phyloP scores from a whole-genome alignment of 2,329 filamentous ascomycete genomes.

The Monosporascus sp. region DNA sequence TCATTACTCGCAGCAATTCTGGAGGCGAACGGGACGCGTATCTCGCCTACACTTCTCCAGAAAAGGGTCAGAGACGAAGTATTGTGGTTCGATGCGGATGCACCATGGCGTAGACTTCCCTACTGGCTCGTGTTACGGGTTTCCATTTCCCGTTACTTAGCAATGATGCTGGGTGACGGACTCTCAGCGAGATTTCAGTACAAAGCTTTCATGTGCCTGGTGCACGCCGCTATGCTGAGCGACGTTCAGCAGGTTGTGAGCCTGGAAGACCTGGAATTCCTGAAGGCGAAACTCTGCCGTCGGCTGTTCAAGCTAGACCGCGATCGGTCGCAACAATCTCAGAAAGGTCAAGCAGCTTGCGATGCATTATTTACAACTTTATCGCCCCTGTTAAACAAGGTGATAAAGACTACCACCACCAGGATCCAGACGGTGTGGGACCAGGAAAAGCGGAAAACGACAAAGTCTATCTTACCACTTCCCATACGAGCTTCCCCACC shows the following conservation, averaged over 20 bases:
- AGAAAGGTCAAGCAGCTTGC: constrained; percentile 12
- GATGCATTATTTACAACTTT: constrained; percentile 23
- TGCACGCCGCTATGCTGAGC: constrained; percentile 40
- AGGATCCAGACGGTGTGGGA: constrained; percentile 31
- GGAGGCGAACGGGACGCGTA: constrained; percentile 42
- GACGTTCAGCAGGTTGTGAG: constrained; percentile 26
- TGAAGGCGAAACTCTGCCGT: constrained; percentile 50
- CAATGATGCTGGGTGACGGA: constrained; percentile 26
- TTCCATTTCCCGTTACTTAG: constrained; percentile 45
- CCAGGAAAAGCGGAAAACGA: constrained; percentile 28
- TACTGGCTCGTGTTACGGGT: constrained; percentile 59
- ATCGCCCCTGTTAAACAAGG: constrained; percentile 18
- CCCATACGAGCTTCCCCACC: constrained; percentile 26
- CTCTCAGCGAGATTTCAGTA: constrained; percentile 42
- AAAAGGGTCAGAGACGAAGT: constrained; percentile 61
- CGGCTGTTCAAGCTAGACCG: constrained; percentile 52
- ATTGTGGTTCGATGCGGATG: constrained; percentile 37
- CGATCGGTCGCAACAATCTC: constrained; percentile 22
- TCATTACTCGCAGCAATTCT: constrained; percentile 54
- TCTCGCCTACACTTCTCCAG: constrained; percentile 31
- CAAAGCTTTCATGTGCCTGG: constrained; percentile 48
- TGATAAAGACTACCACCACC: constrained; percentile 19
- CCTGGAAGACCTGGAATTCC: constrained; percentile 30
- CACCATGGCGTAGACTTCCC: constrained; percentile 56
- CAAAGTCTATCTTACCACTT: constrained; percentile 36